Evolutionary conservation across 306 rosid genomes (phyloP), one percentile per base, ranked within the genome.

Genomic region (Rubus parviflorus): DNA sequence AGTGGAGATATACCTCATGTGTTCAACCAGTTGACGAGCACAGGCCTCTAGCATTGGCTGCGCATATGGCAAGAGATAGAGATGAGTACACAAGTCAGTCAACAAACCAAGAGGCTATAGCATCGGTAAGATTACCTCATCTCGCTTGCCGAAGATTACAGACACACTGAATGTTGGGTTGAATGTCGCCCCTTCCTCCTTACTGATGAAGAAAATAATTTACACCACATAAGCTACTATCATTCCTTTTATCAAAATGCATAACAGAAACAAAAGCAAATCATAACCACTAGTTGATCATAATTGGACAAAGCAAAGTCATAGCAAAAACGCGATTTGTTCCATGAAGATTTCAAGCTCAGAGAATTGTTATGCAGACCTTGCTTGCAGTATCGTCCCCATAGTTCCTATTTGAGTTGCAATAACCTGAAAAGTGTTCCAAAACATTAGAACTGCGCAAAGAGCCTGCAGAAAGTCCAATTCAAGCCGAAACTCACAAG

Each of bases 11-110:
- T 74, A 95, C 99, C 91, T 92, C 63, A 90, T 87, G 64, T 86
- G 89, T 80, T 95, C 96, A 54, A 95, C 90, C 73, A 90, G 84
- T 73, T 87, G 97, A 69, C 99, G 96, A 40, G 94, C 99, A 70
- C 97, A 95, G 49, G 94, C 93, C 75, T 78, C 90, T 40, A 95
- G 85, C 96, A 91, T 91, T 42, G 93, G 90, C 98, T 91, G 97
- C 90, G 85, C 45, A 46, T 45, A 76, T 53, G 41, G 43, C 40
- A 74, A 79, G 35, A 10, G 54, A 74, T 19, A 54, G 16, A 61
- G 77, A 63, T 60, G 80, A 74, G 76, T 60, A 76, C 51, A 68
- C 20, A 67, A 57, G 20, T 8, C n/a, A 68, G 48, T 40, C 52
- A 75, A 14, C 43, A 40, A 23, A 61, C 65, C 8, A 22, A 76